Conservation (phyloP, 805 yeast genomes). For the Teunomyces barrocoloradensis region DNA sequence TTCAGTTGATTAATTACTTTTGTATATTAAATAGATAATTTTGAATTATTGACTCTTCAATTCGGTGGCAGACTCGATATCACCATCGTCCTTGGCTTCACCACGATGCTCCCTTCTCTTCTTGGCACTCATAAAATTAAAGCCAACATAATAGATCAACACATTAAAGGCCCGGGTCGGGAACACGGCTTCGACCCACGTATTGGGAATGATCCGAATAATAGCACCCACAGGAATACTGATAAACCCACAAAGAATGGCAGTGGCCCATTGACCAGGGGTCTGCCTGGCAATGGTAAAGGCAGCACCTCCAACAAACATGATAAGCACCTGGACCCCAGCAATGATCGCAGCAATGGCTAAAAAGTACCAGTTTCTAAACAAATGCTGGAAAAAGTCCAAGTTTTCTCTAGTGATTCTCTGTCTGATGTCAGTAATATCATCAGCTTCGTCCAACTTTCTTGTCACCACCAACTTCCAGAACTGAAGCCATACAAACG, state of each 20-base stretch:
- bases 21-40: neutral
- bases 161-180: constrained; percentile 54
- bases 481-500: constrained; percentile 97
- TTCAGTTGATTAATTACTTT: neutral
- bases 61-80: neutral
- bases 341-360: constrained; percentile 71
- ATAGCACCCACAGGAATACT: constrained; percentile 79
- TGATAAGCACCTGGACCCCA: constrained; percentile 81
- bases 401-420: constrained; percentile 64
- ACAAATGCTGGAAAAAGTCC: constrained; percentile 79
- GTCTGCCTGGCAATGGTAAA: constrained; percentile 80
- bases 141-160: constrained; percentile 36
- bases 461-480: constrained; percentile 90
- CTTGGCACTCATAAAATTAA: constrained; percentile 31
- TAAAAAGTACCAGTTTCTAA: constrained; percentile 80
- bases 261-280: constrained; percentile 86
- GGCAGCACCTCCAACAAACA: constrained; percentile 97
- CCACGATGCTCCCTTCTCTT: constrained; percentile 15
- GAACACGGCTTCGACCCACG: constrained; percentile 62
- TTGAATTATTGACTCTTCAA: neutral
- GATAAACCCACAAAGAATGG: constrained; percentile 73
- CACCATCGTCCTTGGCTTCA: constrained; percentile 12
- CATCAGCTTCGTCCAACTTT: constrained; percentile 85
- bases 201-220: constrained; percentile 81
- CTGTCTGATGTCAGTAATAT: constrained; percentile 52